Conservation (phyloP, 2,329 filamentous ascomycete genomes). For the Simplicillium aogashimaense region DNA sequence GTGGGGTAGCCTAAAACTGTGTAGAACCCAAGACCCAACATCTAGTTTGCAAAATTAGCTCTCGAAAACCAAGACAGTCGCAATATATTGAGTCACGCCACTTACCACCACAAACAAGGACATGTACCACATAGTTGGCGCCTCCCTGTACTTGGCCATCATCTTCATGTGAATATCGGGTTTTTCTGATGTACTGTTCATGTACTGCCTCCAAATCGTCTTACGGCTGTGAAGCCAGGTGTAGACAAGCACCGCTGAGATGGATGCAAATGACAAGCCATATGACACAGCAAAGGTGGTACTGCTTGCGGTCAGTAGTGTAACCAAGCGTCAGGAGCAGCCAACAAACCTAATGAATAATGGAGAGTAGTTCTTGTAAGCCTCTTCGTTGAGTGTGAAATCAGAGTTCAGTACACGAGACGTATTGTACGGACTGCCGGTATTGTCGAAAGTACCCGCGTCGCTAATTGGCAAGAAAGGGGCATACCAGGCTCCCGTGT, state of each 20-base stretch:
- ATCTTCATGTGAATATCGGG: constrained; percentile 56
- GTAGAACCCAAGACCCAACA: constrained; percentile 42
- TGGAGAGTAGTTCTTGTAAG: constrained; percentile 58
- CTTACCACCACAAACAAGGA: constrained; percentile 43
- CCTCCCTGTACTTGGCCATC: constrained; percentile 53
- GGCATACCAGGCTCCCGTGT: constrained; percentile 53
- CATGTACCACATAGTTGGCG: constrained; percentile 55
- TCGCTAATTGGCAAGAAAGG: constrained; percentile 61
- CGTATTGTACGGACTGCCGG: constrained; percentile 53
- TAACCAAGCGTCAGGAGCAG: too few species aligned
- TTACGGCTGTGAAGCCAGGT: constrained; percentile 57
- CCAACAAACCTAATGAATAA: constrained; percentile 46
- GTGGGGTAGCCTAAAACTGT: constrained; percentile 53
- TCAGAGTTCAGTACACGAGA: constrained; percentile 50
- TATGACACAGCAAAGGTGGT: constrained; percentile 64
- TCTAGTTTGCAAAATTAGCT: constrained; percentile 21
- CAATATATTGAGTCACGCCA: constrained; percentile 4
- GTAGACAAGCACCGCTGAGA: constrained; percentile 59
- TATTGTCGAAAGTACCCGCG: constrained; percentile 63
- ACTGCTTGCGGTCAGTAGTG: constrained; percentile 22
- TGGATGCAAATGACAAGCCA: constrained; percentile 62
- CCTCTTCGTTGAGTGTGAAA: constrained; percentile 51
- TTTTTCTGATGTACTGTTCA: constrained; percentile 46
- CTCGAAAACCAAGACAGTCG: background rate
- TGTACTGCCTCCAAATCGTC: constrained; percentile 55